A percentile compares a stretch with the other conserved stretches of the same genome.
Conservation (phyloP, 176 grass and related monocot species). For the Carex kokanica region DNA sequence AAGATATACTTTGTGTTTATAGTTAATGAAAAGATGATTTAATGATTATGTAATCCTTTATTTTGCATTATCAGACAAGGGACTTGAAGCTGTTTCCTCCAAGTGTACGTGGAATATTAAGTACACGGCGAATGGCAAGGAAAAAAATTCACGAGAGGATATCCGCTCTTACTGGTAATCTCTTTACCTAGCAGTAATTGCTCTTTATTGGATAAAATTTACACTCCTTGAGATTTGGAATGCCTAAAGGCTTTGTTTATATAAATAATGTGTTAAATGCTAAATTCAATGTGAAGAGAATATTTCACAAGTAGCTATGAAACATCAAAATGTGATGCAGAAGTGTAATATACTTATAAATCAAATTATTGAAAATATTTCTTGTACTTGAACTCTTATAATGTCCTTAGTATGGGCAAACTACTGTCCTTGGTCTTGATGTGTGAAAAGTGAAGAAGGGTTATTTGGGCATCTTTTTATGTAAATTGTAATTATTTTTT, state of each 20-base stretch:
- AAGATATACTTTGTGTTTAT: background rate
- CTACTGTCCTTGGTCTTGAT: no score
- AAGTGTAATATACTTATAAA: background rate
- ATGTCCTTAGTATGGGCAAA: no score
- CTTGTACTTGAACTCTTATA: no score
- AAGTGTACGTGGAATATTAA: conserved; percentile 44
- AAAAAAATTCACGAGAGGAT: conserved; percentile 90
- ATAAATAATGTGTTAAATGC: background rate
- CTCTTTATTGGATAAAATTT: background rate
- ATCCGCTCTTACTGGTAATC: conserved; percentile 53
- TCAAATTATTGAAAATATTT: background rate
- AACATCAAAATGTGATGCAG: background rate
- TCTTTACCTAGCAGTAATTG: conserved; percentile 38
- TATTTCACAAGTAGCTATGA: background rate
- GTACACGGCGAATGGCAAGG: conserved; percentile 51
- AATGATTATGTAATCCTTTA: background rate
- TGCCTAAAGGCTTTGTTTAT: background rate
- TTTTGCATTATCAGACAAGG: conserved; percentile 50
- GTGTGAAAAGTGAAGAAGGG: background rate
- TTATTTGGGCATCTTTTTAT: conserved; percentile 4
- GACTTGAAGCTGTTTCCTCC: conserved; percentile 68
- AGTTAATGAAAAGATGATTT: conserved; percentile 17
- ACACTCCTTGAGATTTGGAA: background rate
- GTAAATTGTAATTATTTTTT: background rate
- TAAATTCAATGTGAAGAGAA: background rate